phyloP scores from a whole-genome alignment of 2,329 filamentous ascomycete genomes.

The Leptographium procerum region DNA sequence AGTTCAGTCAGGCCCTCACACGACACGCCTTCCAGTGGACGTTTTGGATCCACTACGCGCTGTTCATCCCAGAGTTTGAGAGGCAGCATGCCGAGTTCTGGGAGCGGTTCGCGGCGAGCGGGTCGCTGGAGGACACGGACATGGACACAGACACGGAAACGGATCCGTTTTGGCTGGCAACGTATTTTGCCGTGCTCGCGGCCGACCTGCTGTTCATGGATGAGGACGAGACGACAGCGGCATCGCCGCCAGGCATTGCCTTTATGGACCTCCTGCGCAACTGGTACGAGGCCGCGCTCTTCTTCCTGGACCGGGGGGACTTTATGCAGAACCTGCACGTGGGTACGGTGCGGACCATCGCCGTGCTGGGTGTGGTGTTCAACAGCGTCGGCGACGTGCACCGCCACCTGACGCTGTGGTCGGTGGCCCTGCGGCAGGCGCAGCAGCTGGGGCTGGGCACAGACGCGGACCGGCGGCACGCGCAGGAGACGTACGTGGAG shows the following conservation, averaged over 20 bases:
- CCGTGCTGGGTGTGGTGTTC: conserved; percentile 1
- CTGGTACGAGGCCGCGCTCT: conserved; percentile 1
- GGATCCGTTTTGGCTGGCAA: not conserved
- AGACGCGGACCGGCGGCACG: not conserved
- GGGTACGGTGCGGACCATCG: conserved; percentile 3
- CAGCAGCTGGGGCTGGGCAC: not conserved
- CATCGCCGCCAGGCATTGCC: too few relatives aligned
- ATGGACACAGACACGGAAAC: too few relatives aligned
- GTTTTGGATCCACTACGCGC: conserved; percentile 1
- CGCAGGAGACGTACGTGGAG: too few relatives aligned
- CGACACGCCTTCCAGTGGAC: not conserved
- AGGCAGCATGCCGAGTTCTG: not conserved
- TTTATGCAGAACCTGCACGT: not conserved
- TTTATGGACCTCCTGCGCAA: not conserved
- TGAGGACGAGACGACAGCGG: not conserved
- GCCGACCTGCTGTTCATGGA: not conserved
- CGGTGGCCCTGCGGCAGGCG: not conserved
- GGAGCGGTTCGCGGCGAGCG: not conserved
- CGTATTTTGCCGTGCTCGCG: not conserved
- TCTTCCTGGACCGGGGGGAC: not conserved
- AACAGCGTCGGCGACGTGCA: conserved; percentile 7
- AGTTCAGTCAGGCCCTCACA: too few relatives aligned
- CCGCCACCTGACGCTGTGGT: not conserved
- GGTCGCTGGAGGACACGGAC: not conserved
- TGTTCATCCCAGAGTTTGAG: not conserved